These are phyloP conservation scores for Volvox africanus DNA, from an alignment of 139 green algal species.

Conservation along the genomic window DNA sequence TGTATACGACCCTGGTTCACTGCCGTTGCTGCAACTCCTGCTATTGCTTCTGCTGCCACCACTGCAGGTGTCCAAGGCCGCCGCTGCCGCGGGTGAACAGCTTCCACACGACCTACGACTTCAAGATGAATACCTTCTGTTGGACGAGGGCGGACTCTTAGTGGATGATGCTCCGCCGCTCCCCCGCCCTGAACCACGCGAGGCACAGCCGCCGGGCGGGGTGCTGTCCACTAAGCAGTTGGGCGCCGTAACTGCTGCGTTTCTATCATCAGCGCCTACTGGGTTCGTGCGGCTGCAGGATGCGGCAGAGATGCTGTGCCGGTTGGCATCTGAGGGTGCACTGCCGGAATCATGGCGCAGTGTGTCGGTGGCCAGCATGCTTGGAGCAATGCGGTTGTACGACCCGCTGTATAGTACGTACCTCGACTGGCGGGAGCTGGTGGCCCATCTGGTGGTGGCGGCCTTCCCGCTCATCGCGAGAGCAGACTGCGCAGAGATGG, in stretches of 20 bases:
- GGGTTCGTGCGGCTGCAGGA: constrained; percentile 64
- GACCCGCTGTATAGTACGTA: constrained; percentile 66
- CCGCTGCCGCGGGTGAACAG: constrained; percentile 61
- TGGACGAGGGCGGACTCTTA: constrained; percentile 65
- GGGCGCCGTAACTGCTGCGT: constrained; percentile 44
- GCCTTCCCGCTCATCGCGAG: constrained; percentile 60
- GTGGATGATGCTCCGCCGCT: constrained; percentile 38
- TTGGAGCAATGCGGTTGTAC: constrained; percentile 55
- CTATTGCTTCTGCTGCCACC: neutral
- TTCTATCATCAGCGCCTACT: constrained; percentile 44
- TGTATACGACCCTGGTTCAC: no score
- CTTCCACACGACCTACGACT: constrained; percentile 70
- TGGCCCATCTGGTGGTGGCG: constrained; percentile 56
- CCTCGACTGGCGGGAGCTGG: constrained; percentile 73
- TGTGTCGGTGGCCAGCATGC: constrained; percentile 38
- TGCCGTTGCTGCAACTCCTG: no score
- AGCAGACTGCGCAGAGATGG: constrained; percentile 59
- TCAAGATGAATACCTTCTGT: constrained; percentile 62
- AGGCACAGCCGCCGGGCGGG: constrained; percentile 45
- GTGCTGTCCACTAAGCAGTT: constrained; percentile 68
- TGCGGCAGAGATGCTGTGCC: constrained; percentile 62
- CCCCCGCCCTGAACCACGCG: constrained; percentile 17
- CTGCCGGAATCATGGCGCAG: constrained; percentile 56
- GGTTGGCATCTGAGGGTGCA: constrained; percentile 21
- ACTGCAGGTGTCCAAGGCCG: constrained; percentile 53